Base-by-base conservation (phyloP, 805 yeast species). In the Metschnikowia cerradonensis region DNA sequence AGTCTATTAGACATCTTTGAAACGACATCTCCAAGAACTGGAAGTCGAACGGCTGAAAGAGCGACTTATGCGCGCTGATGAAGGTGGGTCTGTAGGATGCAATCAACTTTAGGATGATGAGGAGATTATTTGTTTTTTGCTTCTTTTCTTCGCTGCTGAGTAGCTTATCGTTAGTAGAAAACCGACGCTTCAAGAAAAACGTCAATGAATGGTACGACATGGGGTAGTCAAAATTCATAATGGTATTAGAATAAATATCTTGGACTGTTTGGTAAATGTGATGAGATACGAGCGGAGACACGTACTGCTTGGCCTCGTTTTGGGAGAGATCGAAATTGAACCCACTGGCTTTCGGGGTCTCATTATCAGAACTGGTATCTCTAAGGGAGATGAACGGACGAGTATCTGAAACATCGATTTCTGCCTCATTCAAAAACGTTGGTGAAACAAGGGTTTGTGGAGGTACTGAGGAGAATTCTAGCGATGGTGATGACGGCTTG, bases 61-160 rank as follows among this genome's bases (percentile, higher is more conserved):
- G 70, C 5, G 84, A 80, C 58, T 87, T 82, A 45, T 90, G 87
- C 1, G 90, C 84, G 19, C 90, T 82, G 17, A 85, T 86, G 59
- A 88, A 88, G 13, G 88, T 81, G 11, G 94, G 92, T 48, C 92
- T 71, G 61, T 84, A 85, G 59, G 80, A 72, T 48, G 84, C 86
- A 75, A 83, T 75, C 52, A 80, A 69, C 68, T 81, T 79, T 17
- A 82, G 77, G 40, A 83, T 79, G 45, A 66, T 61, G 20, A 73
- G 61, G 17, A 73, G 53, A 51, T 64, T 71, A 34, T 62, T 57
- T 23, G 76, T 55, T 47, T 72, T 72, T 7, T 49, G 51, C 37
- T 61, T 62, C 45, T 60, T 63, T 45, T 66, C 70, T n/a, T 60
- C 67, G 14, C 52, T 55, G 6, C 67, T 44, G 57, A 72, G 31